A percentile compares a stretch with the other conserved stretches of the same genome.
Evolutionary conservation across 2,329 filamentous ascomycete species (phyloP).

Genomic region (Botrytis sinoallii): DNA sequence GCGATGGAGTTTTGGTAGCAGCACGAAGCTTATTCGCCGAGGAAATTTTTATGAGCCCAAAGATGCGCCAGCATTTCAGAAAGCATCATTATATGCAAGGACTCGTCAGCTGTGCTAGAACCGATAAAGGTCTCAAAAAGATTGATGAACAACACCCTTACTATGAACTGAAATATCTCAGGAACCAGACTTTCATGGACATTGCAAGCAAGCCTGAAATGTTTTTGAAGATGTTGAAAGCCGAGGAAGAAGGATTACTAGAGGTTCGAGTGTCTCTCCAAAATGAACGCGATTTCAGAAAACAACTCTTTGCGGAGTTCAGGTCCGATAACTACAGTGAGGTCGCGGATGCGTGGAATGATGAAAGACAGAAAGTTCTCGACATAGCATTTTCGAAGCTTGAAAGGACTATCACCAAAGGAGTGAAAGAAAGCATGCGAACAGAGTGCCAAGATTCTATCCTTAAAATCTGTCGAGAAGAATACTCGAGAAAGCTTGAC

Average conservation of each 20-base stretch:
- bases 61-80: conserved; percentile 84
- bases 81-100: conserved; percentile 80
- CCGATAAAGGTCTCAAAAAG: conserved; percentile 87
- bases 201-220: conserved; percentile 81
- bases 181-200: conserved; percentile 80
- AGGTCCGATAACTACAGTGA: conserved; percentile 95
- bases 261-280: conserved; percentile 79
- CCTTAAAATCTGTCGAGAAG: conserved; percentile 81
- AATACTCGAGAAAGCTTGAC: conserved; percentile 85
- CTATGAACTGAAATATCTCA: conserved; percentile 96
- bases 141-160: conserved; percentile 95
- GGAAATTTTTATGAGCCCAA: conserved; percentile 82
- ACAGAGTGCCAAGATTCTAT: conserved; percentile 93
- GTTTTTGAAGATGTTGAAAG: conserved; percentile 95
- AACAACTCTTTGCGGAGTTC: conserved; percentile 76
- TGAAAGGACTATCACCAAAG: conserved; percentile 79
- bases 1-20: conserved; percentile 70
- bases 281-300: conserved; percentile 71
- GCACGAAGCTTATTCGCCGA: conserved; percentile 88
- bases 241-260: conserved; percentile 88
- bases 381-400: conserved; percentile 79
- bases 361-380: conserved; percentile 78
- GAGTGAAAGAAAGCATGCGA: conserved; percentile 90
- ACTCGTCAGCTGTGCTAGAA: conserved; percentile 81
- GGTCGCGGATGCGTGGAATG: conserved; percentile 91